Base-by-base conservation (phyloP, 345 rosid genomes). In the Rhodamnia rubescens region DNA sequence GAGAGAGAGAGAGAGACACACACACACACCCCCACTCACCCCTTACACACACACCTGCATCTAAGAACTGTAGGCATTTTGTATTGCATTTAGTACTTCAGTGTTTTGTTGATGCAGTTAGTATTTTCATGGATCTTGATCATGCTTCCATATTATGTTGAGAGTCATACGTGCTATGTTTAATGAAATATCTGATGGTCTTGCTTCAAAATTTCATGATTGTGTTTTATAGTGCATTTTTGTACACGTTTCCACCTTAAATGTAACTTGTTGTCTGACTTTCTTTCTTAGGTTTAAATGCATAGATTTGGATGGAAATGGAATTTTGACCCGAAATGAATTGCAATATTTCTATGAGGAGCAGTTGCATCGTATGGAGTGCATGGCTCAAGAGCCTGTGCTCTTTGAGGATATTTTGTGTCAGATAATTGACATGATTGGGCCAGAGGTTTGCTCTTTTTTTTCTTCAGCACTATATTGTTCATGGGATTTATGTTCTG, bases 401-500 rank as follows among this genome's bases (percentile, higher is more conserved):
- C 91, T 92, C 18, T 95, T 96, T 85, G 96, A 93, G 90, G 96
- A 94, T 88, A 95, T 95, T 56, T 86, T 96, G 29, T 95, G 98
- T 88, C 98, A 94, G 93, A 95, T 96, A 86, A 88, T 96, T 75
- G 98, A 95, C 89, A 96, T 95, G 98, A 92, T 94, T 89, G 92
- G 92, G 74, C 96, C 98, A 54, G 90, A 95, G 98, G 99, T 95
- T 83, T 29, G 84, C 58, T 40, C 85, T 84, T 50, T 75, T 75
- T 53, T 82, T 53, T 52, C 55, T 82, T 82, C 54, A 69, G 80
- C 40, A 24, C 47, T 36, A 69, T 36, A 36, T 69, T 69, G 47
- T 69, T 36, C 80, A 69, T 69, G 80, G 80, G 80, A 69, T 36
- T 32, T 69, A 69, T 69, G 80, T 36, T 64, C 42, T 69, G 47